Conservation (phyloP, 1,284 basidiomycete genomes). For the Polyporus tsugae region DNA sequence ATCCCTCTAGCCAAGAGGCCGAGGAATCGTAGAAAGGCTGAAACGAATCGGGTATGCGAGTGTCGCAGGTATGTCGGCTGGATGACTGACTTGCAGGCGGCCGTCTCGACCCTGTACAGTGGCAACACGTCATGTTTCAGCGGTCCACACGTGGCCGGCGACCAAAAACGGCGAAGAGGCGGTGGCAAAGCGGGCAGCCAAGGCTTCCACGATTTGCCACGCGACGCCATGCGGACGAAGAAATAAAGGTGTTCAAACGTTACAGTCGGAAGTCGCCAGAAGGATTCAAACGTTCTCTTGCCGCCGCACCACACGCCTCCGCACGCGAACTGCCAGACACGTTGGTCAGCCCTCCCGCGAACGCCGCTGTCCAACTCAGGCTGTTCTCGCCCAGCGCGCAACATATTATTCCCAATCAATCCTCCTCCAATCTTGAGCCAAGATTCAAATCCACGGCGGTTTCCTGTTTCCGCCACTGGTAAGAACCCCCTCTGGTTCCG, state of each 20-base stretch:
- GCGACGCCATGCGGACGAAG: slow-evolving; percentile 7
- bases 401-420: background rate
- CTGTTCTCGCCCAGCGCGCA: slow-evolving; percentile 6
- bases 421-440: slow-evolving; percentile 15
- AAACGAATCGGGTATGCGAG: background rate
- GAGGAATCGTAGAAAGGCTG: background rate
- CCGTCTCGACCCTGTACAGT: background rate
- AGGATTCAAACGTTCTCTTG: background rate
- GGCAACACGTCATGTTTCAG: background rate
- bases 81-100: slow-evolving; percentile 3
- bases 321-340: slow-evolving; percentile 5
- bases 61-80: slow-evolving; percentile 5
- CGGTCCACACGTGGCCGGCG: background rate
- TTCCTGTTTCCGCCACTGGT: slow-evolving; percentile 13
- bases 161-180: background rate
- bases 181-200: background rate
- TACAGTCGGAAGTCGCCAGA: background rate
- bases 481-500: slow-evolving; percentile 7
- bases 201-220: slow-evolving; percentile 1
- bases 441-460: slow-evolving; percentile 12
- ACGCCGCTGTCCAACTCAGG: background rate
- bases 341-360: slow-evolving; percentile 15
- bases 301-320: background rate
- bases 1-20: background rate
- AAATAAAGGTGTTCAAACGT: background rate